Evolutionary conservation across 345 rosid species (phyloP).

Genomic region (Murraya koenigii): DNA sequence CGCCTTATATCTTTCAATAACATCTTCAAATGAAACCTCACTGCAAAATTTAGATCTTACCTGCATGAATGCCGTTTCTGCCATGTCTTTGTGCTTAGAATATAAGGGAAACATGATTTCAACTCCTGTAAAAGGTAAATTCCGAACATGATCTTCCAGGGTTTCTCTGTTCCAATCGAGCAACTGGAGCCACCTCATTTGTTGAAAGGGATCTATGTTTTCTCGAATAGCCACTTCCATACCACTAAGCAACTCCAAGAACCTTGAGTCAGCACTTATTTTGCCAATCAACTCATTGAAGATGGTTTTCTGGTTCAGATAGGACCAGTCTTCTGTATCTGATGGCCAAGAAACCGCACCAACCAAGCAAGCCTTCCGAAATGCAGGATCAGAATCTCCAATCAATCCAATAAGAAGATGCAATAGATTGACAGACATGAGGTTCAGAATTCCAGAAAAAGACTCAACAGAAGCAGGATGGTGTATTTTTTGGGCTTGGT

Average conservation of each 20-base stretch:
- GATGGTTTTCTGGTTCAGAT: constrained; percentile 36
- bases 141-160: constrained; percentile 13
- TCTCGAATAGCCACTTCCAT: constrained; percentile 28
- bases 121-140: constrained; percentile 13
- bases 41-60: constrained; percentile 43
- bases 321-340: constrained; percentile 26
- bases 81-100: constrained; percentile 24
- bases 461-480: constrained; percentile 10
- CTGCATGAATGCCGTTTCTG: constrained; percentile 30
- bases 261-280: constrained; percentile 24
- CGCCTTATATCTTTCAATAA: constrained; percentile 25
- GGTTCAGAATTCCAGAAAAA: constrained; percentile 23
- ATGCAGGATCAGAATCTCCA: constrained; percentile 38
- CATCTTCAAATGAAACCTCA: constrained; percentile 38
- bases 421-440: constrained; percentile 33
- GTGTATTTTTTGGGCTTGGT: constrained; percentile 11
- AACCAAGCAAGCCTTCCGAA: constrained; percentile 54
- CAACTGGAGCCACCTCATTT: constrained; percentile 43
- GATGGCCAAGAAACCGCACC: constrained; percentile 30
- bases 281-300: constrained; percentile 34
- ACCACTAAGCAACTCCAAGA: constrained; percentile 30
- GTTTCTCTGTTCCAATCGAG: constrained; percentile 26
- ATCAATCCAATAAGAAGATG: constrained; percentile 39
- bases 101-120: constrained; percentile 19
- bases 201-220: constrained; percentile 34